A percentile compares a stretch with the other conserved stretches of the same genome.
These are phyloP conservation scores for Lolium multiflorum DNA, from an alignment of 176 grass and related monocot genomes.

Conservation along the genomic window DNA sequence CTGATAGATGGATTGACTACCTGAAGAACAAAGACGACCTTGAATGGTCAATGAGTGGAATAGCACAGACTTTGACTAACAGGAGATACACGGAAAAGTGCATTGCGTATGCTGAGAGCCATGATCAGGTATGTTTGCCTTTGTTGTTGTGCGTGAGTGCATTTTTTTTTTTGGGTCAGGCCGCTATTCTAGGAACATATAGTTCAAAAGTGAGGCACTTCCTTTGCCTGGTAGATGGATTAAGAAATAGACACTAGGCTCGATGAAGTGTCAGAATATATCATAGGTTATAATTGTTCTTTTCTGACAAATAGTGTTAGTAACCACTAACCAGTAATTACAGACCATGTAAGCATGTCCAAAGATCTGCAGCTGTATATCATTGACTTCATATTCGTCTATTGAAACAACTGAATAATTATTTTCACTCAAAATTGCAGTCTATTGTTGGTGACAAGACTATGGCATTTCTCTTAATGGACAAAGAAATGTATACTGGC, in stretches of 20 bases:
- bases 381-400: background rate
- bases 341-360: background rate
- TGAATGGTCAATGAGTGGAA: slow-evolving; percentile 82
- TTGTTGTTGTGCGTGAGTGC: background rate
- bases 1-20: slow-evolving; percentile 95
- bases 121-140: slow-evolving; percentile 82
- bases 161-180: no score
- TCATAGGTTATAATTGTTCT: background rate
- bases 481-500: slow-evolving; percentile 97
- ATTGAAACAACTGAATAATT: slow-evolving; percentile 25
- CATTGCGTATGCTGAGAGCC: slow-evolving; percentile 91
- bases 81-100: slow-evolving; percentile 96
- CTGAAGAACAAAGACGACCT: slow-evolving; percentile 84
- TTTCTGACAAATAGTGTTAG: slow-evolving; percentile 11
- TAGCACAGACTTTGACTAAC: slow-evolving; percentile 78
- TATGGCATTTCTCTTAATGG: slow-evolving; percentile 91
- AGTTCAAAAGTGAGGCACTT: slow-evolving; percentile 10
- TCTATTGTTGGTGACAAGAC: slow-evolving; percentile 98
- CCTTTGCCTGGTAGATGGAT: slow-evolving; percentile 30
- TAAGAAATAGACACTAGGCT: background rate
- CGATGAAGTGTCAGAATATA: background rate
- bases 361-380: slow-evolving; percentile 32
- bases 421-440: slow-evolving; percentile 49
- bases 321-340: background rate
- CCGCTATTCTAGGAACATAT: background rate